Base-by-base conservation (phyloP, 306 rosid genomes). In the Vachellia pachyceras region DNA sequence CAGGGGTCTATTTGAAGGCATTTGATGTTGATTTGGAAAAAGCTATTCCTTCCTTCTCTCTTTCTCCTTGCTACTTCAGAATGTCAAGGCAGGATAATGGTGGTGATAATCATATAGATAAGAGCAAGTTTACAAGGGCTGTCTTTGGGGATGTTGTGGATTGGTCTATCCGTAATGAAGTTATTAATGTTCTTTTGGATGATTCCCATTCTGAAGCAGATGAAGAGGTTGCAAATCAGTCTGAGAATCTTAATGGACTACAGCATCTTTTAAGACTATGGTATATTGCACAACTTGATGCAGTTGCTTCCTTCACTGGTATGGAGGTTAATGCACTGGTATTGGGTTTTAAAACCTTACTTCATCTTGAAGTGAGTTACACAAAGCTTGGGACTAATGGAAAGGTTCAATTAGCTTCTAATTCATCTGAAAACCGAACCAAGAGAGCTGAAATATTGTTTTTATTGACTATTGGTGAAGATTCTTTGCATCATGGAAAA, bases 1-100 rank as follows among this genome's bases (percentile, higher is more conserved):
- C 82, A 93, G 99, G 97, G 97, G 93, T 95, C 78, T 92, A 85
- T 82, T 77, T 95, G 79, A 93, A 87, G 87, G 88, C 85, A 75
- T 85, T 87, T 67, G 74, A 85, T 77, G 45, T 82, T 82, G 73
- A 64, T 83, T 72, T 85, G 87, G 87, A 87, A 84, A 88, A 82
- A 64, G 85, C 55, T 50, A 82, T 83, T 80, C 93, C 97, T 72
- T 81, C 86, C 18, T 65, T 84, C 76, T 90, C 93, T 40, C 87
- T 95, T 75, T 88, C 80, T 87, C 99, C 94, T 69, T 95, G 97
- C 78, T 90, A 84, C 81, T 91, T 93, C 81, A 90, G 88, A 84
- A 76, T 77, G 73, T 55, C 36, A 49, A 85, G 82, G 78, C 87
- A 87, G 80, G 87, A 88, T 58, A 86, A 64, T 68, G 57, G 76